Percentiles rank a stretch among this genome's conserved stretches.
Evolutionary conservation across 805 yeast genomes (phyloP).

Genomic region (Brettanomyces nanus): DNA sequence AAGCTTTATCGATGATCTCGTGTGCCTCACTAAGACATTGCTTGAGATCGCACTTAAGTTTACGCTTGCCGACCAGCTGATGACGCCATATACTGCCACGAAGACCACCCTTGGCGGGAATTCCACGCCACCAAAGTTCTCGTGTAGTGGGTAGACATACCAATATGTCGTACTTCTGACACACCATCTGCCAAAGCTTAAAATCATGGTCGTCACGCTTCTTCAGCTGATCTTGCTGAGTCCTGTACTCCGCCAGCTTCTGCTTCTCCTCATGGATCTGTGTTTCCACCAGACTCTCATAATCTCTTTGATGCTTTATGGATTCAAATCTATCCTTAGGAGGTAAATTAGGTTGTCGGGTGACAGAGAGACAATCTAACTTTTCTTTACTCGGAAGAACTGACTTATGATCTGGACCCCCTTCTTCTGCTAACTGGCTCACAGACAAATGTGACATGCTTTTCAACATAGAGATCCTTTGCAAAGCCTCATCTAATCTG

Average conservation of each 20-base stretch:
- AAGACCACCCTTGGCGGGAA: slow-evolving; percentile 29
- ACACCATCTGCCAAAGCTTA: slow-evolving; percentile 34
- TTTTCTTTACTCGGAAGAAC: slow-evolving; percentile 13
- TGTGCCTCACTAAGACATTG: slow-evolving; percentile 13
- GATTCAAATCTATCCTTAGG: slow-evolving; percentile 52
- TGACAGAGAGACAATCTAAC: slow-evolving; percentile 30
- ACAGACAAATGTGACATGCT: slow-evolving; percentile 10
- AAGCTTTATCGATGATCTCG: slow-evolving; percentile 20
- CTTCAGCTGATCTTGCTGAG: slow-evolving; percentile 25
- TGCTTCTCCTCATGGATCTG: slow-evolving; percentile 34
- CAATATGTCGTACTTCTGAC: slow-evolving; percentile 28
- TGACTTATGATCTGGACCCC: not conserved
- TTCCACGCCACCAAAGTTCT: slow-evolving; percentile 56
- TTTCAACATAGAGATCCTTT: slow-evolving; percentile 25
- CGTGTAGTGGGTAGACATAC: slow-evolving; percentile 33
- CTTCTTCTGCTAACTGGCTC: not conserved
- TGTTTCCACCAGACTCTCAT: slow-evolving; percentile 33
- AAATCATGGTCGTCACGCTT: slow-evolving; percentile 31
- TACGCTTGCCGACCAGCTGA: slow-evolving; percentile 27
- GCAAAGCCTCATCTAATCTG: slow-evolving; percentile 29
- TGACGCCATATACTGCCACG: slow-evolving; percentile 45
- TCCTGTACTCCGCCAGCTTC: slow-evolving; percentile 24
- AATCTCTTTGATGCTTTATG: slow-evolving; percentile 44
- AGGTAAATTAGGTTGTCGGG: slow-evolving; percentile 61
- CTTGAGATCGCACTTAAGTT: slow-evolving; percentile 14